Evolutionary conservation across 306 rosid genomes (phyloP).

Genomic region (Cucurbita moschata): DNA sequence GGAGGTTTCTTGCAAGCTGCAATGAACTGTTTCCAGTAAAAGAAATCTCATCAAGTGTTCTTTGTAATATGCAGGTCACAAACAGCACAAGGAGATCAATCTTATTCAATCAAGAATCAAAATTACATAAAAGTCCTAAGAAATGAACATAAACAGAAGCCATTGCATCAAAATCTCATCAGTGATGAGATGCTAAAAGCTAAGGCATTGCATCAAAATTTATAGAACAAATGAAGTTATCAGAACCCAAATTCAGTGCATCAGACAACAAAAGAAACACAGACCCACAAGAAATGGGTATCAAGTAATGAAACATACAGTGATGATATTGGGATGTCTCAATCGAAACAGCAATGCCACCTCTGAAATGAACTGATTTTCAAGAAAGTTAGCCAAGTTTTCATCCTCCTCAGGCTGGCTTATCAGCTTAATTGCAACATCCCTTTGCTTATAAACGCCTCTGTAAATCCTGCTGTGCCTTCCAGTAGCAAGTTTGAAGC

Average conservation of each 20-base stretch:
- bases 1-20: slow-evolving; percentile 98
- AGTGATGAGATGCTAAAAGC: not conserved
- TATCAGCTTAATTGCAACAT: slow-evolving; percentile 80
- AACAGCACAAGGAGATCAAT: not conserved
- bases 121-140: not conserved
- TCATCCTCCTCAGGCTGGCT: slow-evolving; percentile 89
- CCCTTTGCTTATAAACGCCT: slow-evolving; percentile 60
- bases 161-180: no score
- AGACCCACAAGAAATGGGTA: not conserved
- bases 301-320: slow-evolving; percentile 34
- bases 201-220: not conserved
- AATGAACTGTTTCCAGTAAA: slow-evolving; percentile 32
- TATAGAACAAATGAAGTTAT: not conserved
- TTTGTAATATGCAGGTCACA: not conserved
- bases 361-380: slow-evolving; percentile 76
- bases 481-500: slow-evolving; percentile 69
- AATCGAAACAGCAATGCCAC: slow-evolving; percentile 60
- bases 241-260: not conserved
- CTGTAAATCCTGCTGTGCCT: slow-evolving; percentile 87
- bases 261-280: not conserved
- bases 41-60: not conserved
- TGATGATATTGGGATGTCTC: slow-evolving; percentile 71
- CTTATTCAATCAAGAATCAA: no score
- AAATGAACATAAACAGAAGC: not conserved
- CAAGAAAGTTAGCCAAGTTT: slow-evolving; percentile 54